Base-by-base conservation (phyloP, 352 stramenopile genomes). In the Pythium chondricola region DNA sequence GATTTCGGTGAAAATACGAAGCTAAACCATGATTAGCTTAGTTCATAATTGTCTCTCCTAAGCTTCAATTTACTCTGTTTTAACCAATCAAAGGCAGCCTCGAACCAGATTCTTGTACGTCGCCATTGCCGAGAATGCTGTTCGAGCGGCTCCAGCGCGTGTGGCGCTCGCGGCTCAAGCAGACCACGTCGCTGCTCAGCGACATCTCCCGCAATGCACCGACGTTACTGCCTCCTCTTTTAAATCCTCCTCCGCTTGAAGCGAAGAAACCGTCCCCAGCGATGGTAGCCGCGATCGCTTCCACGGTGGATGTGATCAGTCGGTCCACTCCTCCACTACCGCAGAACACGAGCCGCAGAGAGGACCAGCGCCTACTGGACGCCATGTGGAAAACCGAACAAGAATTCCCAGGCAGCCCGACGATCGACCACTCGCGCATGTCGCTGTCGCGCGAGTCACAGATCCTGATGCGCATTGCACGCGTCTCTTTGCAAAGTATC, bases 381-480 rank as follows among this genome's bases (percentile, higher is more conserved):
- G 66, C 67, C 21, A 63, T 84, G 50, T 84, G 72, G 72, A 76
- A 77, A 41, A 64, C 65, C 42, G 61, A 71, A 47, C 63, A 84
- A 39, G 72, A 84, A 50, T 84, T 84, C 47, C 69, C 67, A 2
- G 69, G 69, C 8, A 50, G 59, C 47, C 61, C 62, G 18, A 73
- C 65, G 31, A 64, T 80, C 49, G 44, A 73, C 42, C 61, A 50
- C 29, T 43, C 64, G 25, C 63, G 58, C 24, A 54, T 72, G 56
- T 66, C 47, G 14, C 40, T 79, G 18, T 44, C 31, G 9, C 59
- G 66, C 26, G 69, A 79, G 51, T 43, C 63, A 27, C 69, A 84
- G 49, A 63, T 84, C n/a, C 49, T 79, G 17, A 41, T 30, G 10
- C 65, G 69, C 25, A 80, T 84, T 42, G 65, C 68, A 4, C 50